phyloP scores from a whole-genome alignment of 2,329 filamentous ascomycete species.

The Botrytis paeoniae region DNA sequence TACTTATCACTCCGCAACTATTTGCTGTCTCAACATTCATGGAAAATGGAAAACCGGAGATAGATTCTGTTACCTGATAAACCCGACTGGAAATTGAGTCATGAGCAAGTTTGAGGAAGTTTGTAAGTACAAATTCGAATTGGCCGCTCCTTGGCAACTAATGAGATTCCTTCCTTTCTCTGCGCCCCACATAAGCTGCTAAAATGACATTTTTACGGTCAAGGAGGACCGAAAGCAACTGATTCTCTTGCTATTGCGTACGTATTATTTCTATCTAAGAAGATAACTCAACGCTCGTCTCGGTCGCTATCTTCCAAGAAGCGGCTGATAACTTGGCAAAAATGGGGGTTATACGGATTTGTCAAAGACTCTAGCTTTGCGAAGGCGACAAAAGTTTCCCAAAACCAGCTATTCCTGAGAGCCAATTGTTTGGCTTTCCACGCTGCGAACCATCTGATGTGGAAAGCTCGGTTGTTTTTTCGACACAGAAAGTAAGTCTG shows the following conservation, averaged over 20 bases:
- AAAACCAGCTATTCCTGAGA: neutral
- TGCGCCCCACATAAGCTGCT: neutral
- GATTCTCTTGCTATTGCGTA: neutral
- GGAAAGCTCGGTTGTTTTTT: rapidly evolving
- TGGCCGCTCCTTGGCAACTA: neutral
- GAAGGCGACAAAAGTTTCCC: neutral
- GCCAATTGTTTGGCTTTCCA: neutral
- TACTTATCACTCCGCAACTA: no score
- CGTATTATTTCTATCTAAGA: neutral
- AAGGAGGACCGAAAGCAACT: rapidly evolving
- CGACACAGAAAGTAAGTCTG: neutral
- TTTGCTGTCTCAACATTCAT: no score
- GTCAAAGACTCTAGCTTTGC: neutral
- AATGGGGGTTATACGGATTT: neutral
- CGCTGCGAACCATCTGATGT: rapidly evolving
- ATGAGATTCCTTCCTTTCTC: neutral
- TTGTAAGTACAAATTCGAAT: neutral
- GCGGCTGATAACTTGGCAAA: neutral
- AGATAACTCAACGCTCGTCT: neutral
- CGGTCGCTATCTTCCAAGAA: neutral
- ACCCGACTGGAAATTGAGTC: neutral
- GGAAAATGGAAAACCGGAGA: neutral
- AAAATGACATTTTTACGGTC: rapidly evolving
- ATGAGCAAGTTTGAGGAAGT: neutral
- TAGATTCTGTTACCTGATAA: neutral